These are phyloP conservation scores for Erythrophleum ivorense DNA, from an alignment of 331 rosid species.

Conservation along the genomic window DNA sequence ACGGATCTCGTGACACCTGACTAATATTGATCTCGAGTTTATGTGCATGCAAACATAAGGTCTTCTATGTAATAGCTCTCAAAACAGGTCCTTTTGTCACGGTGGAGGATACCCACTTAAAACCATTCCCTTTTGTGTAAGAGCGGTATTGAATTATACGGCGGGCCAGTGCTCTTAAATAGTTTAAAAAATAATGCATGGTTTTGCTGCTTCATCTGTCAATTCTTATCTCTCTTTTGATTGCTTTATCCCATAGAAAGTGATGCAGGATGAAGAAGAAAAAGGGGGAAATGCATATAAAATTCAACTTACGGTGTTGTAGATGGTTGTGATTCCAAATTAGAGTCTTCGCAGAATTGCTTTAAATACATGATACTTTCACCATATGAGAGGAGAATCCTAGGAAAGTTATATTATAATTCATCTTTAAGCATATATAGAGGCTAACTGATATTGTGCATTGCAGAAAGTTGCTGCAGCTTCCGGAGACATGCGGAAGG, in stretches of 20 bases:
- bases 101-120: neutral
- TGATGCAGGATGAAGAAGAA: neutral
- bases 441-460: conserved; percentile 29
- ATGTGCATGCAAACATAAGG: neutral
- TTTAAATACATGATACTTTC: neutral
- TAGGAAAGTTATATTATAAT: neutral
- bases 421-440: conserved; percentile 18
- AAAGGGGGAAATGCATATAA: neutral
- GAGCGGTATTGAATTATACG: neutral
- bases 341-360: neutral
- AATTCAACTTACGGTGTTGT: neutral
- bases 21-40: neutral
- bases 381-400: neutral
- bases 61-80: neutral
- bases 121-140: neutral
- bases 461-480: conserved; percentile 96
- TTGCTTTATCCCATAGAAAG: neutral
- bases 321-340: neutral
- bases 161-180: neutral
- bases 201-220: neutral
- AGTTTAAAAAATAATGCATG: neutral
- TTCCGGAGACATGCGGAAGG: conserved; percentile 97
- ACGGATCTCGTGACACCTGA: neutral
- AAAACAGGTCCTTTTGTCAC: neutral
- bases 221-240: neutral